These are phyloP conservation scores for Alternaria sp. DNA, from an alignment of 2,329 filamentous ascomycete genomes.

Conservation along the genomic window DNA sequence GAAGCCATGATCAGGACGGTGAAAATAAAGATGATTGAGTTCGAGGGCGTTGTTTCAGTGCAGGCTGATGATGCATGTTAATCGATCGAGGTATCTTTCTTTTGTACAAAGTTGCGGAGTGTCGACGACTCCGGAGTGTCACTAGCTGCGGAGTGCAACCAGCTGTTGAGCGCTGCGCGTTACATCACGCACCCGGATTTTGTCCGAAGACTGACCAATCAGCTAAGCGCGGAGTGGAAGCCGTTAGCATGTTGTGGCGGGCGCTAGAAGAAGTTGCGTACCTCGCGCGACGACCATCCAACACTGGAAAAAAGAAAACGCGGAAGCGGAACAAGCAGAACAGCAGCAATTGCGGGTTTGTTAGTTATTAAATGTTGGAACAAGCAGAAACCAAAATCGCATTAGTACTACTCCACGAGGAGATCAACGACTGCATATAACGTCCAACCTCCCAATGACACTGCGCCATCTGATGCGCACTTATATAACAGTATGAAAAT, in stretches of 20 bases:
- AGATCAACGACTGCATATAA: neutral
- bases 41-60: too few species aligned
- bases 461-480: neutral
- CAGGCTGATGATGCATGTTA: neutral
- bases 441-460: neutral
- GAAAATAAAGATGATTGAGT: neutral
- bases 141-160: neutral
- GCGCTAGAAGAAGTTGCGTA: neutral
- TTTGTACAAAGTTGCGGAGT: neutral
- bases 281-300: neutral
- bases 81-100: neutral
- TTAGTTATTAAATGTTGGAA: neutral
- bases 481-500: neutral
- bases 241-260: neutral
- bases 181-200: neutral
- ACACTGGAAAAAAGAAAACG: neutral
- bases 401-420: neutral
- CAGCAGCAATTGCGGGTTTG: neutral
- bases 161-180: neutral
- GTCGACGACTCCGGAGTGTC: neutral
- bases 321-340: too few species aligned
- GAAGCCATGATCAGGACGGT: constrained; percentile 4
- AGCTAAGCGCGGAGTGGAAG: neutral
- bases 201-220: neutral
- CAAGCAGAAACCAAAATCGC: neutral